Evolutionary conservation across 805 yeast species (phyloP), one percentile per base, ranked within the genome.

Genomic region (Ogataea angusta): DNA sequence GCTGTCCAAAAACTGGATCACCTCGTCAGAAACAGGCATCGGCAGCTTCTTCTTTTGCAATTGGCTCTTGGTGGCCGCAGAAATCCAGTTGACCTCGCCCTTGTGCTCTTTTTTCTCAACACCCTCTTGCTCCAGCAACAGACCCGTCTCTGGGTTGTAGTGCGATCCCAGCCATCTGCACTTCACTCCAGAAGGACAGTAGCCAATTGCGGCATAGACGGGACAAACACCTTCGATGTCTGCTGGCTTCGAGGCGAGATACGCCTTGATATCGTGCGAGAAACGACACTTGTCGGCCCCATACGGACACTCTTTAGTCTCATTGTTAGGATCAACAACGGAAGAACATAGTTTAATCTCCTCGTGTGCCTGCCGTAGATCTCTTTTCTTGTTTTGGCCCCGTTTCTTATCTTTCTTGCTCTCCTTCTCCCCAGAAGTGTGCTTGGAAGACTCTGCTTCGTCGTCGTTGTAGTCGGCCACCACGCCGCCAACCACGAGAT

Each of bases 151-250:
- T 23, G 56, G 57, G 50, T 73, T 59, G 55, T 67, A 74, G 65
- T 93, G 98, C 12, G 86, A 76, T 3, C 75, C 67, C 42, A 93
- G 72, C 87, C 96, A 93, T 54, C 96, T 77, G 66, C 99, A 93
- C 61, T 87, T 91, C 53, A 86, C 65, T 0, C 99, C 99, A 46
- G 84, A 76, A 4, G 96, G 95, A 69, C 99, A 93, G 56, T 78
- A 81, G 0, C 99, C 99, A 25, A 87, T 68, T 1, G 85, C 82
- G 24, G 68, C 68, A 57, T 67, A 89, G 3, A 87, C 96, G 0
- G 99, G 98, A 64, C 99, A 93, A 2, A 55, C 56, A 0, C 95
- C 95, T 8, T 72, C 76, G 16, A 87, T 66, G 59, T 93, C 98
- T 0, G 64, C 70, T 1, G 79, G 83, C 60, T 93, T 91, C 17